A percentile compares a stretch with the other conserved stretches of the same genome.
phyloP scores from a whole-genome alignment of 495 filamentous ascomycete genomes.

The Sordaria brevicollis region DNA sequence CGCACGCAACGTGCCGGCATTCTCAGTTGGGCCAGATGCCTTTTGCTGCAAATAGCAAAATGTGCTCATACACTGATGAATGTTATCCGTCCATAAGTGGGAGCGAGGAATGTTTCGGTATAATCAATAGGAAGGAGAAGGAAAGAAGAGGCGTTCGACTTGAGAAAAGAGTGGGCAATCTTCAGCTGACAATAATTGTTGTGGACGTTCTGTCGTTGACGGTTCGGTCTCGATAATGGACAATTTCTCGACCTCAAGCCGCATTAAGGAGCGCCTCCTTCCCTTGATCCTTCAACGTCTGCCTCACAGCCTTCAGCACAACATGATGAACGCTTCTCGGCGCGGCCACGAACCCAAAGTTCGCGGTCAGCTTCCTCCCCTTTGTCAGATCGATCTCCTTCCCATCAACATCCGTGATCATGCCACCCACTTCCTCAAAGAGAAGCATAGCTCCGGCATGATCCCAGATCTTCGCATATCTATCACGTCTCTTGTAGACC shows the following conservation, averaged over 20 bases:
- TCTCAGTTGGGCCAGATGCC: not conserved
- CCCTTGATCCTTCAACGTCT: conserved; percentile 22
- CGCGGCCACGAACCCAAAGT: conserved; percentile 40
- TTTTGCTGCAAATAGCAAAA: not conserved
- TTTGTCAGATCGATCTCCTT: conserved; percentile 36
- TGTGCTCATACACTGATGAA: not conserved
- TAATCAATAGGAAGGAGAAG: not conserved
- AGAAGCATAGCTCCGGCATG: conserved; percentile 61
- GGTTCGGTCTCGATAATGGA: not conserved
- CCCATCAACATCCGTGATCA: conserved; percentile 52
- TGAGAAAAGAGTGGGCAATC: not conserved
- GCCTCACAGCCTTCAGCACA: conserved; percentile 25
- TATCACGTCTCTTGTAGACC: conserved; percentile 41
- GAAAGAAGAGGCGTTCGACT: not conserved
- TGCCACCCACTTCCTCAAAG: conserved; percentile 53
- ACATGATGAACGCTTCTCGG: conserved; percentile 22
- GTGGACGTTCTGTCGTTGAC: not conserved
- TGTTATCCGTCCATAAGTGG: not conserved
- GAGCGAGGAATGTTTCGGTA: not conserved
- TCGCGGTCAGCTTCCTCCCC: conserved; percentile 35
- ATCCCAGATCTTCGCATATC: conserved; percentile 60
- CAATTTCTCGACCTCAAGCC: not conserved
- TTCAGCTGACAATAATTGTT: not conserved
- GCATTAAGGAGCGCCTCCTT: conserved; percentile 15
- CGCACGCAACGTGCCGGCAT: not conserved